Base-by-base conservation (phyloP, 2,329 filamentous ascomycete species). In the Chrysosporium queenslandicum region DNA sequence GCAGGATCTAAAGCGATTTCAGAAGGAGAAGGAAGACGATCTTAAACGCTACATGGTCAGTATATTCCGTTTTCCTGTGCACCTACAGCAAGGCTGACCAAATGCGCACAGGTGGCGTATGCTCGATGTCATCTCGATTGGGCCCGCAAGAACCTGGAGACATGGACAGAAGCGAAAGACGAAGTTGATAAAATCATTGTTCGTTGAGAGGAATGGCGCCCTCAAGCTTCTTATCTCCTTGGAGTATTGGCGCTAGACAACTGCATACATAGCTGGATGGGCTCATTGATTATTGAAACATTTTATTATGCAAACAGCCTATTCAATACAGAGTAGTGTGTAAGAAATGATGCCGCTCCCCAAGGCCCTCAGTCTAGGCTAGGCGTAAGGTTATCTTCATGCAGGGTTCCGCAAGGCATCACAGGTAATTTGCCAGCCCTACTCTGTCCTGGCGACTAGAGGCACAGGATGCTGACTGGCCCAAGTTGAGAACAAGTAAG, bases 21-120 rank as follows among this genome's bases (percentile, higher is more conserved):
- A 98, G 69, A 77, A 76, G 54, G 90, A 97, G 70, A 98, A 98
- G 70, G 94, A 98, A 71, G 88, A 91, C 47, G 92, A 98, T 66
- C 68, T 98, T 63, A 84, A 83, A 64, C 81, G 87, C 57, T 97
- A 97, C 67, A 98, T 98, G 92, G 92, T 96, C 74, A 72, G 86
- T 71, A 25, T 9, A 21, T 9, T 30, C 46, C 34, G 4, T 12
- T 43, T 20, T 27, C 50, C 51, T 20, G 3, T 36, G 6, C 7
- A 29, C n/a, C 9, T 11, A 21, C 14, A 25, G 3, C 6, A 2
- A 32, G 18, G 39, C 40, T 51, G 40, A 51, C n/a, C 30, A 14
- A 25, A 32, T 43, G 11, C 14, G 14, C 41, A 25, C 61, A 95
- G 90, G 80, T 95, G 62, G 87, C 87, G 29, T 96, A 95, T 68